phyloP scores from a whole-genome alignment of 768 basidiomycete genomes.

The Myochromella boudieri region DNA sequence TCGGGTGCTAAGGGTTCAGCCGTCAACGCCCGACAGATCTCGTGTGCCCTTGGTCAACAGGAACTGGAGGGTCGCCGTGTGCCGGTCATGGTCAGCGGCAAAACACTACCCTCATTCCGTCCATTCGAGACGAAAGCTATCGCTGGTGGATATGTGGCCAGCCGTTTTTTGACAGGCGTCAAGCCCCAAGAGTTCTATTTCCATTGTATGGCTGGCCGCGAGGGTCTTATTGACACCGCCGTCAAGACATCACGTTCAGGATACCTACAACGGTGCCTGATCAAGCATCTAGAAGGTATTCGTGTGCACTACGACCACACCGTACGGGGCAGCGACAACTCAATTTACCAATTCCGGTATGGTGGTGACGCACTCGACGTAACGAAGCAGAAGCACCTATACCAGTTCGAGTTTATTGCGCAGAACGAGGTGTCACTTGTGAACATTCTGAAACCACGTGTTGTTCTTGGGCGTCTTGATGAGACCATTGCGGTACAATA shows the following conservation, averaged over 20 bases:
- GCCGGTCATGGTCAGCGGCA: constrained; percentile 98
- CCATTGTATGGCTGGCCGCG: constrained; percentile 99
- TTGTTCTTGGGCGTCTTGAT: constrained; percentile 58
- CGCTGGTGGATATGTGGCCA: constrained; percentile 96
- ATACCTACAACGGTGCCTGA: constrained; percentile 95
- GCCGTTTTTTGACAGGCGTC: constrained; percentile 97
- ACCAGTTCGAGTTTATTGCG: constrained; percentile 91
- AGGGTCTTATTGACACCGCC: constrained; percentile 98
- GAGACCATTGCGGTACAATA: constrained; percentile 65
- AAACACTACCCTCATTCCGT: constrained; percentile 96
- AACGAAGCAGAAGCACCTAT: constrained; percentile 94
- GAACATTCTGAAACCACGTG: constrained; percentile 64
- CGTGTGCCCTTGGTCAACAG: constrained; percentile 96
- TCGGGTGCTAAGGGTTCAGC: constrained; percentile 98
- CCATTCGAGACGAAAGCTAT: constrained; percentile 98
- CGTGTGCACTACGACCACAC: constrained; percentile 98
- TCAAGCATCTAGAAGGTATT: constrained; percentile 97
- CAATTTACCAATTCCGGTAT: constrained; percentile 94
- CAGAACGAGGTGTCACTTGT: constrained; percentile 81
- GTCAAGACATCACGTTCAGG: constrained; percentile 99
- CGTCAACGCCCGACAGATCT: constrained; percentile 97
- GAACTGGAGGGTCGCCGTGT: constrained; percentile 98
- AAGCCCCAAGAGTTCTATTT: constrained; percentile 99
- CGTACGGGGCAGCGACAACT: constrained; percentile 91
- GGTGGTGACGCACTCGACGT: constrained; percentile 97